Evolutionary conservation across 805 yeast species (phyloP).

Genomic region (Wickerhamomyces rabaulensis): DNA sequence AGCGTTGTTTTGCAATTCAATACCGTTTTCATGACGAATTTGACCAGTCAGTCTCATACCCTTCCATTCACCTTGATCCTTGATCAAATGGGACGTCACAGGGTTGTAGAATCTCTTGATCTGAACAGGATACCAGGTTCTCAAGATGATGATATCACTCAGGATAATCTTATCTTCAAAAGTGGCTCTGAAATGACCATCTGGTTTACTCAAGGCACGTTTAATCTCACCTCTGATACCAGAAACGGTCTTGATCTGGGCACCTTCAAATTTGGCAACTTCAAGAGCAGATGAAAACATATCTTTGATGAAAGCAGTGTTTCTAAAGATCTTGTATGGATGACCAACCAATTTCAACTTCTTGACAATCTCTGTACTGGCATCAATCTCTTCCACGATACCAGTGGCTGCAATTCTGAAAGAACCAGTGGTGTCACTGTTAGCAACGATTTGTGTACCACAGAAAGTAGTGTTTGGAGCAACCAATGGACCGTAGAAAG

Average conservation of each 20-base stretch:
- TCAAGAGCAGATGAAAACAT: constrained; percentile 92
- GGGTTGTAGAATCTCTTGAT: constrained; percentile 93
- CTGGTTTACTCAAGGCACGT: constrained; percentile 89
- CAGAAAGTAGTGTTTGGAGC: constrained; percentile 98
- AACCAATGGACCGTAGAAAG: constrained; percentile 94
- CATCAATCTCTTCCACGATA: constrained; percentile 88
- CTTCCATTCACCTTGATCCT: constrained; percentile 81
- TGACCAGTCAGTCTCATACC: constrained; percentile 97
- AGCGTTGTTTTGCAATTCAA: constrained; percentile 56
- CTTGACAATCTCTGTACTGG: constrained; percentile 86
- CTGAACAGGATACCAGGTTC: constrained; percentile 96
- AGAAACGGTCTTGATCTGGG: constrained; percentile 91
- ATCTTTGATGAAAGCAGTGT: constrained; percentile 95
- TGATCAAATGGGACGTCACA: constrained; percentile 79
- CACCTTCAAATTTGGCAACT: constrained; percentile 97
- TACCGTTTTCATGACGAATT: constrained; percentile 69
- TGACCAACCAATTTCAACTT: constrained; percentile 92
- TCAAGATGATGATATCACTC: constrained; percentile 83
- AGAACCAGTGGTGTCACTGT: constrained; percentile 77
- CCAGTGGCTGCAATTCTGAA: constrained; percentile 98
- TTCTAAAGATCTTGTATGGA: constrained; percentile 89
- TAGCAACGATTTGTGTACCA: constrained; percentile 86
- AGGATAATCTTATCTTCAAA: constrained; percentile 92
- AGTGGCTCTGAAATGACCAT: constrained; percentile 93
- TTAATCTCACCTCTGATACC: constrained; percentile 98